Evolutionary conservation across 306 rosid genomes (phyloP).

Genomic region (Senna tora): DNA sequence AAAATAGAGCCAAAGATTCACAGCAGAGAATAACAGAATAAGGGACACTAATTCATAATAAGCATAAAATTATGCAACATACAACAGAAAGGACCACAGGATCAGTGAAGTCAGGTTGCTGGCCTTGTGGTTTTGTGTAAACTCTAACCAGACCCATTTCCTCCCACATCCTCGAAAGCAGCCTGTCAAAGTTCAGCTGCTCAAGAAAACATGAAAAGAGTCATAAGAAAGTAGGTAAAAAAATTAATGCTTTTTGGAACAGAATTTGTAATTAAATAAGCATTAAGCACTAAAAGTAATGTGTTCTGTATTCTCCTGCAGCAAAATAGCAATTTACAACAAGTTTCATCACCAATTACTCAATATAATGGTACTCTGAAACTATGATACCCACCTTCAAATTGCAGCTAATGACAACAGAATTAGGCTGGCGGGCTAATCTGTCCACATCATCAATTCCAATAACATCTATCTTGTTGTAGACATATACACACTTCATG

Average conservation of each 20-base stretch:
- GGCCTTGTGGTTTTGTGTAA: conserved; percentile 99
- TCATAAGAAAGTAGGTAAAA: neutral
- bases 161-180: conserved; percentile 97
- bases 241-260: neutral
- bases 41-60: conserved; percentile 10
- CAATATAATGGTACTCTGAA: neutral
- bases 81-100: conserved; percentile 97
- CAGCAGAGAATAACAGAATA: neutral
- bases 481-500: conserved; percentile 97
- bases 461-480: conserved; percentile 96
- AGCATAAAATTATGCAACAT: conserved; percentile 44
- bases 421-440: conserved; percentile 89
- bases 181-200: conserved; percentile 97
- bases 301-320: neutral
- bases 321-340: neutral
- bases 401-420: conserved; percentile 97
- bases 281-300: neutral
- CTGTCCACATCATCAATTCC: conserved; percentile 98
- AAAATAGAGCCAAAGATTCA: neutral
- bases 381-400: conserved; percentile 61
- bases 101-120: conserved; percentile 93
- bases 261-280: neutral
- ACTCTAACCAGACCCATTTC: conserved; percentile 99
- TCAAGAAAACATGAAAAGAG: conserved; percentile 33
- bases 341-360: neutral